These are phyloP conservation scores for Macrolepiota dolichaula DNA, from an alignment of 768 basidiomycete genomes.

Conservation along the genomic window DNA sequence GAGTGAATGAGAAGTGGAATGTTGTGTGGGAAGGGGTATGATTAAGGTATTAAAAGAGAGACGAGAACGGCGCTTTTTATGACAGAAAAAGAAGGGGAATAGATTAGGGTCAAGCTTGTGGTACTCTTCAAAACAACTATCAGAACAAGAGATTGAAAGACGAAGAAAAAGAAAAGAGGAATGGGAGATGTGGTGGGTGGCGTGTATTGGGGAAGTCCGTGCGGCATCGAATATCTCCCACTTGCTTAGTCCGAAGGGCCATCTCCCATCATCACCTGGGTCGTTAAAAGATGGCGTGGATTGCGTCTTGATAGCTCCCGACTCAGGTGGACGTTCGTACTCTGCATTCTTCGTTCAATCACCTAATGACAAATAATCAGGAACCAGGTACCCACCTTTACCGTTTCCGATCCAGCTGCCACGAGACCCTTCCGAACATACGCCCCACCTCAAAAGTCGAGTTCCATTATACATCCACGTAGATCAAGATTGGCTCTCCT, in stretches of 20 bases:
- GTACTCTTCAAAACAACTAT: slow-evolving; percentile 5
- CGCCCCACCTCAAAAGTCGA: slow-evolving; percentile 1
- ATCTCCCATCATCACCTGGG: not conserved
- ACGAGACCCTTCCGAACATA: slow-evolving; percentile 1
- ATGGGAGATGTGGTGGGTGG: not conserved
- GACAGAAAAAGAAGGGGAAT: not conserved
- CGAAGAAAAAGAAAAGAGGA: not conserved
- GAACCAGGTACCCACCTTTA: slow-evolving; percentile 4
- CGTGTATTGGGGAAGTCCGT: not conserved
- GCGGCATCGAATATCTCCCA: not conserved
- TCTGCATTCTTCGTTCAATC: not conserved
- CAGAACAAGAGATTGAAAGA: not conserved
- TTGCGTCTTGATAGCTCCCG: not conserved
- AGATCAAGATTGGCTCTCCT: slow-evolving; percentile 93
- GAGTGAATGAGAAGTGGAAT: not conserved
- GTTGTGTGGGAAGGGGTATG: slow-evolving; percentile 11
- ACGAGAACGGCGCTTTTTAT: not conserved
- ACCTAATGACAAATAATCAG: not conserved
- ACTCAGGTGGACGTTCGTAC: not conserved
- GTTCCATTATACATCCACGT: slow-evolving; percentile 68
- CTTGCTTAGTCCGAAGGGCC: not conserved
- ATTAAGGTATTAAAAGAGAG: slow-evolving; percentile 2
- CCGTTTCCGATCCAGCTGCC: not conserved
- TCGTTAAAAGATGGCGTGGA: not conserved
- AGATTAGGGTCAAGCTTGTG: slow-evolving; percentile 3